Evolutionary conservation across 2,329 filamentous ascomycete species (phyloP).

Genomic region (Escovopsis sp.): DNA sequence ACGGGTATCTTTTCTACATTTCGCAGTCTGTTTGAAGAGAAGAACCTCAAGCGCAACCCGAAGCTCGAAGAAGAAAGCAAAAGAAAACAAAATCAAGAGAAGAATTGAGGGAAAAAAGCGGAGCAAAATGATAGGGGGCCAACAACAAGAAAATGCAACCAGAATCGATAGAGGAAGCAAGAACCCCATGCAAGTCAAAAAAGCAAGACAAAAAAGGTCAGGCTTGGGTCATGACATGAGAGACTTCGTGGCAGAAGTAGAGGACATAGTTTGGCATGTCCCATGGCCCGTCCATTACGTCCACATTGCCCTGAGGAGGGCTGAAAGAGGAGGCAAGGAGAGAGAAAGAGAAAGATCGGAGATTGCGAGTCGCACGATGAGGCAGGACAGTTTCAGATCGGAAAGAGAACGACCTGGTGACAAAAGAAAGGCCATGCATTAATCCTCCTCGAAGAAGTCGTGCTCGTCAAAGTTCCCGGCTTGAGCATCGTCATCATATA

Average conservation of each 20-base stretch:
- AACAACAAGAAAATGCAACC: too few relatives aligned
- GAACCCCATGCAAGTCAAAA: too few relatives aligned
- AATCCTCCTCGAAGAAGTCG: slow-evolving; percentile 37
- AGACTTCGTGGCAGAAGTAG: too few relatives aligned
- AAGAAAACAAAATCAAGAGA: background rate
- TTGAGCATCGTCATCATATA: slow-evolving; percentile 46
- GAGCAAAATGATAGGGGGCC: too few relatives aligned
- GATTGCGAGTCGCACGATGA: too few relatives aligned
- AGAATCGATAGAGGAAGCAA: too few relatives aligned
- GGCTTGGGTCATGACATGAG: too few relatives aligned
- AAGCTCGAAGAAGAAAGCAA: background rate
- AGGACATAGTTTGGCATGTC: too few relatives aligned
- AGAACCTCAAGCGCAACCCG: background rate
- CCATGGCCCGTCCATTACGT: too few relatives aligned
- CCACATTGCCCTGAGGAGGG: slow-evolving; percentile 4
- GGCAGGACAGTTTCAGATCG: too few relatives aligned
- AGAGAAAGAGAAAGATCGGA: background rate
- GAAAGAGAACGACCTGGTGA: slow-evolving; percentile 1
- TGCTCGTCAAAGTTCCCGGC: slow-evolving; percentile 44
- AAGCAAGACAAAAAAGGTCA: slow-evolving; percentile 2
- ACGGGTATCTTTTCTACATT: slow-evolving; percentile 26
- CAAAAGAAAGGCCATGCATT: slow-evolving; percentile 10
- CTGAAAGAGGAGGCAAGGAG: slow-evolving; percentile 1
- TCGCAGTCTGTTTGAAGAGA: slow-evolving; percentile 16
- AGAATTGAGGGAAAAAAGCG: background rate